phyloP scores from a whole-genome alignment of 768 basidiomycete species.

The Mrakia frigida region DNA sequence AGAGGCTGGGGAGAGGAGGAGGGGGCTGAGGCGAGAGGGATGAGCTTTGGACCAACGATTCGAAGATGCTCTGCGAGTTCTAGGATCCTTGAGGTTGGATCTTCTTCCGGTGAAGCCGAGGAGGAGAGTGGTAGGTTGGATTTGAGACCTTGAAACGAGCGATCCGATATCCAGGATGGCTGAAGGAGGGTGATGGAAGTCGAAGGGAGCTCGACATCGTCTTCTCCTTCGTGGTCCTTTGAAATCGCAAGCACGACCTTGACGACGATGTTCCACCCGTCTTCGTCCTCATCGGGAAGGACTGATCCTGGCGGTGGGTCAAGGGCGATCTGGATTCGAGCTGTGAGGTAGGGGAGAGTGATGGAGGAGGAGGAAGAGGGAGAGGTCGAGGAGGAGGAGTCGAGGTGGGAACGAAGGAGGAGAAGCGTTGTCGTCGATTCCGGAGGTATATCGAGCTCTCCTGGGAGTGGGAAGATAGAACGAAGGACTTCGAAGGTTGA shows the following conservation, averaged over 20 bases:
- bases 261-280: neutral
- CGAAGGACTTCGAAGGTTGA: neutral
- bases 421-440: neutral
- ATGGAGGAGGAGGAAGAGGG: neutral
- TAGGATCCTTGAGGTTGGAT: constrained; percentile 8
- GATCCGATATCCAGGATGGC: constrained; percentile 9
- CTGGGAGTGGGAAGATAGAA: constrained; percentile 15
- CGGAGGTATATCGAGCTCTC: neutral
- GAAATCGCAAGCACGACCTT: neutral
- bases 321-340: neutral
- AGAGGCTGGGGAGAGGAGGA: neutral
- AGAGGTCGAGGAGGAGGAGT: neutral
- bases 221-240: neutral
- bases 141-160: neutral
- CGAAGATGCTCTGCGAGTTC: constrained; percentile 11
- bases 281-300: neutral
- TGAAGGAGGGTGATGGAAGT: constrained; percentile 11
- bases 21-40: neutral
- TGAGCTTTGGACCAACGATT: neutral
- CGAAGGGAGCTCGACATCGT: neutral
- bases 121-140: neutral
- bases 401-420: constrained; percentile 9
- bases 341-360: neutral
- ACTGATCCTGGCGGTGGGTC: neutral
- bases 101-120: neutral